Evolutionary conservation across 305 asterid genomes (phyloP).

Genomic region (Salvia sclarea): DNA sequence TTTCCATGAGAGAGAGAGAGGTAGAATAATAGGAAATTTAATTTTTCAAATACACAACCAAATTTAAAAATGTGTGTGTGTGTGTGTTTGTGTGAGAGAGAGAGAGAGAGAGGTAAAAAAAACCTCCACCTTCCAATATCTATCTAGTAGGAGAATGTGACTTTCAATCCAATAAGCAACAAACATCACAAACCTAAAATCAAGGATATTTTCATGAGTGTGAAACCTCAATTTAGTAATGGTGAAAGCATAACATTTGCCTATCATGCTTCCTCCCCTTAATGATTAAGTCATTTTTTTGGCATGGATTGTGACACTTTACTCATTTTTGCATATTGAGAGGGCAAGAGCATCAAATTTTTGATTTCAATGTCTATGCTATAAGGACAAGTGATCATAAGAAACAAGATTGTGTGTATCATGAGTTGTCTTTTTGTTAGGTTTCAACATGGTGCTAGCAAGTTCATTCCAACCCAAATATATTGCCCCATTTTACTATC

Average conservation of each 20-base stretch:
- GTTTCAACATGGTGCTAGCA: neutral
- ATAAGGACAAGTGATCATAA: neutral
- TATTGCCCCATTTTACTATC: neutral
- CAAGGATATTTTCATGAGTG: conserved; percentile 15
- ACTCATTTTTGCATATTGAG: conserved; percentile 22
- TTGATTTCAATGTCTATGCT: conserved; percentile 11
- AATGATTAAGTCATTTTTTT: conserved; percentile 20
- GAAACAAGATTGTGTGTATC: neutral
- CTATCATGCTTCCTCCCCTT: conserved; percentile 19
- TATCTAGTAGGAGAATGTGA: conserved; percentile 30
- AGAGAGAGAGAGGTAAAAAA: neutral
- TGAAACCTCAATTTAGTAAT: conserved; percentile 27
- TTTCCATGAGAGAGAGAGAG: too few species aligned
- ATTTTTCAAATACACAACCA: neutral
- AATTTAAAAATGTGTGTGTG: neutral
- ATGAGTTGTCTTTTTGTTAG: neutral
- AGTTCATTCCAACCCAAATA: neutral
- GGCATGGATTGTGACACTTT: conserved; percentile 28
- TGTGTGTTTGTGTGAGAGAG: too few species aligned
- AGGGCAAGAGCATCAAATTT: neutral
- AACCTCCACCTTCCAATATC: neutral
- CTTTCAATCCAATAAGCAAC: conserved; percentile 22
- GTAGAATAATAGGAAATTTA: too few species aligned
- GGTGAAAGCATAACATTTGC: conserved; percentile 15
- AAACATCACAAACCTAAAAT: conserved; percentile 25